Percentiles rank a stretch among this genome's conserved stretches.
Conservation (phyloP, 2,329 filamentous ascomycete species). For the Tolypocladium cylindrosporum region DNA sequence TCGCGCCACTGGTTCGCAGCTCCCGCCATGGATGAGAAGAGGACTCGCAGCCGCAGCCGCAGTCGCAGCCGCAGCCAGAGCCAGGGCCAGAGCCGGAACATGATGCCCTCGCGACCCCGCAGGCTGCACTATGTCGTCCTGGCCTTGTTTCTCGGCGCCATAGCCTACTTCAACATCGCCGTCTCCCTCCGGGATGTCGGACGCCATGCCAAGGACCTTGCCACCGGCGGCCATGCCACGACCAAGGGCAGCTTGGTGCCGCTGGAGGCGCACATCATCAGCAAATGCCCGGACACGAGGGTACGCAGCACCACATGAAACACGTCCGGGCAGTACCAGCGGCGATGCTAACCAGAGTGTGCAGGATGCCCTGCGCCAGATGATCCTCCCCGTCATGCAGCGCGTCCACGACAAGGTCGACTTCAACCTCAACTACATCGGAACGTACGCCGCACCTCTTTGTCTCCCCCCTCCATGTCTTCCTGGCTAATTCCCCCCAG, state of each 20-base stretch:
- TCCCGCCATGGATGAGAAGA: conserved; percentile 22
- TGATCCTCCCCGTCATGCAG: conserved; percentile 83
- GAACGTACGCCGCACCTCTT: conserved; percentile 42
- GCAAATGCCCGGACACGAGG: conserved; percentile 86
- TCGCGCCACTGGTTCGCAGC: not conserved
- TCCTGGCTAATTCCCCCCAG: conserved; percentile 23
- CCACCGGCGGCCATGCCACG: conserved; percentile 4
- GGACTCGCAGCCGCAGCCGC: conserved; percentile 4
- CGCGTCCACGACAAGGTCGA: conserved; percentile 73
- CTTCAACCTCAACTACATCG: conserved; percentile 86
- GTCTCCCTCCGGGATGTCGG: not conserved
- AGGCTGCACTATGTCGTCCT: conserved; percentile 12
- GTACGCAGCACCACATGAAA: conserved; percentile 22
- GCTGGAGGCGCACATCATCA: conserved; percentile 92
- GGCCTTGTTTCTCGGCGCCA: conserved; percentile 12
- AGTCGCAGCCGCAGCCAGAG: conserved; percentile 3
- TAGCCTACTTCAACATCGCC: conserved; percentile 9
- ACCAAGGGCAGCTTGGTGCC: conserved; percentile 43
- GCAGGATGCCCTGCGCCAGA: conserved; percentile 64
- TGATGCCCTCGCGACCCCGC: conserved; percentile 12
- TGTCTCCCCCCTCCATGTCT: not conserved
- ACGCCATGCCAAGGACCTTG: not conserved
- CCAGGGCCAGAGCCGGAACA: not conserved
- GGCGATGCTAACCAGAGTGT: not conserved
- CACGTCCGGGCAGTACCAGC: not conserved